These are phyloP conservation scores for Lepidium africanum DNA, from an alignment of 345 rosid genomes.

Conservation along the genomic window DNA sequence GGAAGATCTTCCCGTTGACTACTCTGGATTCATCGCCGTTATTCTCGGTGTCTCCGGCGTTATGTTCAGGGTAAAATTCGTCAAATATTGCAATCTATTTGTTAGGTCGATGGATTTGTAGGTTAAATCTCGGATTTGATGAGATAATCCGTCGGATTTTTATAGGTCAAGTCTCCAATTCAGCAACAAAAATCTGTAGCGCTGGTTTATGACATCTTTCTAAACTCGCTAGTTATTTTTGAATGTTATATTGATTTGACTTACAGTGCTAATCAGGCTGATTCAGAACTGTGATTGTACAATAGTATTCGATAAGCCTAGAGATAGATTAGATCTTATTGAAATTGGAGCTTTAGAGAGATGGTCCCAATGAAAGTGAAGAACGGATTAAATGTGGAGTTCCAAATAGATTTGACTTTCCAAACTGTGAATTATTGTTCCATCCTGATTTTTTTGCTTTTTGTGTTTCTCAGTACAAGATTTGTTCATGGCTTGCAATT, in stretches of 20 bases:
- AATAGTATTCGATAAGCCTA: not conserved
- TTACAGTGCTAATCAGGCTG: not conserved
- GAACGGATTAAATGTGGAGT: too few relatives aligned
- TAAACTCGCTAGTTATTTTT: not conserved
- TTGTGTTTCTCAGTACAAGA: conserved; percentile 61
- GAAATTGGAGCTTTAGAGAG: not conserved
- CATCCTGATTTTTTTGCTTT: not conserved
- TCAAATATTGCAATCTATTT: not conserved
- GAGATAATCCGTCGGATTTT: not conserved
- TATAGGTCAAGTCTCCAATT: not conserved
- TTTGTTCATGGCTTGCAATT: conserved; percentile 93
- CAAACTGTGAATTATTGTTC: not conserved
- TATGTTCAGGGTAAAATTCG: conserved; percentile 68
- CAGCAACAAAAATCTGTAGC: not conserved
- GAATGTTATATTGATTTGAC: not conserved
- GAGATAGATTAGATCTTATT: not conserved
- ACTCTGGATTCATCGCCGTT: conserved; percentile 91
- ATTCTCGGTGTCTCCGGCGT: conserved; percentile 83
- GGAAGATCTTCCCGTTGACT: conserved; percentile 92
- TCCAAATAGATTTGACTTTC: not conserved
- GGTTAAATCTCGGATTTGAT: not conserved
- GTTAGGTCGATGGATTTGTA: too few relatives aligned
- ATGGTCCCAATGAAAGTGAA: not conserved
- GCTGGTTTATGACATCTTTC: not conserved
- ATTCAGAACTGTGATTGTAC: not conserved